Evolutionary conservation across 2,329 filamentous ascomycete genomes (phyloP), one percentile per base, ranked within the genome.

Genomic region (Venturia pyrina): DNA sequence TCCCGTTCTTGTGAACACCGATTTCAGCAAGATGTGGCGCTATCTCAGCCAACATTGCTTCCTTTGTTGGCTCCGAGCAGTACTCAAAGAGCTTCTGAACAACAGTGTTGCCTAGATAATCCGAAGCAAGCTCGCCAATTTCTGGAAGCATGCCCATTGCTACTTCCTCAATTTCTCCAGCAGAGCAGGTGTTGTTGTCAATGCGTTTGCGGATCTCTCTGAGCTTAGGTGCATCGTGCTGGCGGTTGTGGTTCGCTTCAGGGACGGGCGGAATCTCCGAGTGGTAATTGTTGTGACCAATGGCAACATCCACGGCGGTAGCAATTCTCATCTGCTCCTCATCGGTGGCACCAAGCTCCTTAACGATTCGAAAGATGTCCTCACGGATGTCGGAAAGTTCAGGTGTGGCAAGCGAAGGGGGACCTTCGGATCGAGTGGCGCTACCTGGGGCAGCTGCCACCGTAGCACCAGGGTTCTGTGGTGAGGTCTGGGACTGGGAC

Each of bases 101-200:
- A n/a, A 99, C 95, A 0, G 95, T 99, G 79, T 99, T 99, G 71
- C 95, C 95, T 41, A 99, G 85, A 72, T 99, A 99, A 77, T 99
- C 95, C 0, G 93, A 96, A 2, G 95, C 85, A 32, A 99, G 82
- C 77, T 99, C 95, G 4, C 93, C 91, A 74, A 99, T 95, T 76
- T 99, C 95, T 11, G 93, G 91, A 19, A 99, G 85, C 95, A 99
- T 99, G 68, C 91, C 90, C 68, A 90, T 83, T 50, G 95, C 95
- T 69, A 95, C 96, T 69, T 87, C 89, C 77, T 99, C 95, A 70
- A 98, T 96, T 76, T 99, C 95, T 21, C 88, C 82, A 68, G 89
- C 85, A 1, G 90, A 89, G 75, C 93, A 87, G 67, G 89, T 90
- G 73, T 93, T 91, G 76, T 98, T 98, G 77, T 99, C 95, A 72